These are phyloP conservation scores for Sanghuangporus baumii DNA, from an alignment of 1,284 basidiomycete species.

Conservation along the genomic window DNA sequence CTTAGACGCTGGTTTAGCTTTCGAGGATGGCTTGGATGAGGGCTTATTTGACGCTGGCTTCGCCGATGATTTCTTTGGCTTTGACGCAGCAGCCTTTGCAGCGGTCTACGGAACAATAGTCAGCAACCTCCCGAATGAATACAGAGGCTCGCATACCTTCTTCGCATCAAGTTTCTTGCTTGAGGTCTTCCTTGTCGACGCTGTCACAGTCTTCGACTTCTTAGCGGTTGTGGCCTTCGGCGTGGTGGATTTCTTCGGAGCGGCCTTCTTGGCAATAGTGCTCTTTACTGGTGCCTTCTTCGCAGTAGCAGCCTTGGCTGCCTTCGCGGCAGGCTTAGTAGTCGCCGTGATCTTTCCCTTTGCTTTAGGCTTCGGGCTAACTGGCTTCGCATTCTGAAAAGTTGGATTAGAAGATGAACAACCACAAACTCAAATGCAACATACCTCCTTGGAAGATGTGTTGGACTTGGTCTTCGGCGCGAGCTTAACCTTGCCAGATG, in stretches of 20 bases:
- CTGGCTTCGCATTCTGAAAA: conserved; percentile 36
- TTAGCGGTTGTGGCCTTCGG: conserved; percentile 20
- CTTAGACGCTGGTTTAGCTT: conserved; percentile 17
- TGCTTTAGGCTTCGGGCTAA: conserved; percentile 19
- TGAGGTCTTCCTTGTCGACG: conserved; percentile 32
- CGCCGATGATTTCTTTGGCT: conserved; percentile 25
- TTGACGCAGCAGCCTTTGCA: conserved; percentile 27
- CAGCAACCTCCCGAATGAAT: neutral
- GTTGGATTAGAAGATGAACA: conserved; percentile 19
- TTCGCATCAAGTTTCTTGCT: conserved; percentile 38
- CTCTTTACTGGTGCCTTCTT: conserved; percentile 5
- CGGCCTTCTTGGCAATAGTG: conserved; percentile 12
- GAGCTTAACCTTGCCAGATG: conserved; percentile 68
- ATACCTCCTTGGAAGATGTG: conserved; percentile 54
- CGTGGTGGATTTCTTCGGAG: conserved; percentile 28
- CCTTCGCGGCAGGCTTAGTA: conserved; percentile 14
- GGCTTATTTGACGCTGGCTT: conserved; percentile 18
- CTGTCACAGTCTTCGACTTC: conserved; percentile 19
- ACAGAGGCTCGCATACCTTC: conserved; percentile 27
- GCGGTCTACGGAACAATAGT: conserved; percentile 21
- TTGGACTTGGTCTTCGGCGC: conserved; percentile 43
- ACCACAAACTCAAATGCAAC: conserved; percentile 25
- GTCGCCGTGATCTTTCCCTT: conserved; percentile 4
- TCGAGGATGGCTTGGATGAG: conserved; percentile 27
- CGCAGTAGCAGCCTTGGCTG: conserved; percentile 1